Evolutionary conservation across 2,329 filamentous ascomycete species (phyloP).

Genomic region (Diplodia scrobiculata): DNA sequence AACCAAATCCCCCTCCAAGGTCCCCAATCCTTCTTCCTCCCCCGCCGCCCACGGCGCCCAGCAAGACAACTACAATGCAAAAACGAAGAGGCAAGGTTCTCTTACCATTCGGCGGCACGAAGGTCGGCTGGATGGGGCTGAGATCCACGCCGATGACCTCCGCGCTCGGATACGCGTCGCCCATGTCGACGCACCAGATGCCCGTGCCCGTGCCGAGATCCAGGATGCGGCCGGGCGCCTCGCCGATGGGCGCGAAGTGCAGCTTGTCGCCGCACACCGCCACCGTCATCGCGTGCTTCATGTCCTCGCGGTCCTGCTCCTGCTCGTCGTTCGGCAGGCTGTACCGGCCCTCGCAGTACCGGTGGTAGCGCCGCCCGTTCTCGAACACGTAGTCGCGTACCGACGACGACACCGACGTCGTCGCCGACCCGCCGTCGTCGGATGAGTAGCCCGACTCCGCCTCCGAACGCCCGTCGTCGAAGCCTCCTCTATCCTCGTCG

Average conservation of each 20-base stretch:
- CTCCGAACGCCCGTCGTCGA: conserved; percentile 20
- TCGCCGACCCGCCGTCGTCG: conserved; percentile 28
- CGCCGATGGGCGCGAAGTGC: conserved; percentile 40
- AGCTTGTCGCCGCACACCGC: conserved; percentile 43
- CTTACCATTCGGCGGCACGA: conserved; percentile 34
- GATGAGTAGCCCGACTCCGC: conserved; percentile 27
- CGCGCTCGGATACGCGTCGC: conserved; percentile 41
- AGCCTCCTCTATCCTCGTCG: neutral
- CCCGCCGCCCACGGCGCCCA: neutral
- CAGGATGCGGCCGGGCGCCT: conserved; percentile 11
- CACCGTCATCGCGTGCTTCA: conserved; percentile 45
- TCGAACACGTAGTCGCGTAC: conserved; percentile 45
- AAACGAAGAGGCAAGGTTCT: neutral
- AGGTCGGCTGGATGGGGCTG: conserved; percentile 44
- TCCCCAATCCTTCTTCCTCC: too few relatives aligned
- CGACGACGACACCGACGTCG: conserved; percentile 43
- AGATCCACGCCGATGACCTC: conserved; percentile 45
- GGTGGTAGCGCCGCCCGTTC: conserved; percentile 46
- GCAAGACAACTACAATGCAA: neutral
- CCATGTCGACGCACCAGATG: conserved; percentile 47
- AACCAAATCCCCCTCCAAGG: too few relatives aligned
- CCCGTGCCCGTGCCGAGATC: conserved; percentile 36
- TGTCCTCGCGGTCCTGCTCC: conserved; percentile 45
- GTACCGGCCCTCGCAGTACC: conserved; percentile 41
- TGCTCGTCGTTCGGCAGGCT: conserved; percentile 44